Percentiles rank a stretch among this genome's conserved stretches.
phyloP scores from a whole-genome alignment of 805 yeast species.

The Saccharomycopsis babjevae region DNA sequence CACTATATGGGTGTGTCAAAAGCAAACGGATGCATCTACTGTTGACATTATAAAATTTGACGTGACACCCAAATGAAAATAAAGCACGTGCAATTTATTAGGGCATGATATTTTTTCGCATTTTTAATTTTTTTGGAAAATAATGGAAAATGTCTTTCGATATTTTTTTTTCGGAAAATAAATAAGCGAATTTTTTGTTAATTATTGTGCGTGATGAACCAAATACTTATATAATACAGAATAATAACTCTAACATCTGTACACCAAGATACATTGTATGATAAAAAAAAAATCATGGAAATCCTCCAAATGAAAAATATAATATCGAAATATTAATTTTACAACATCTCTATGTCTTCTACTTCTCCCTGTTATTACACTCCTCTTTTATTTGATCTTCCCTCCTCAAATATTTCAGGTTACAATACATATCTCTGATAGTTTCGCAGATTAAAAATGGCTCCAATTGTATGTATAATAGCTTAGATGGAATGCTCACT shows the following conservation, averaged over 20 bases:
- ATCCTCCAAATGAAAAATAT: neutral
- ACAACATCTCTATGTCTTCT: neutral
- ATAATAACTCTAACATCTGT: neutral
- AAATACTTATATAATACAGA: too few relatives aligned
- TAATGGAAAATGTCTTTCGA: too few relatives aligned
- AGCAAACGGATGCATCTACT: too few relatives aligned
- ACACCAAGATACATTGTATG: neutral
- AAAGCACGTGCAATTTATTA: neutral
- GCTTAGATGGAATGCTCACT: slow-evolving; percentile 20
- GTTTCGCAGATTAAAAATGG: slow-evolving; percentile 43
- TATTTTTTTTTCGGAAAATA: too few relatives aligned
- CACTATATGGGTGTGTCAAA: too few relatives aligned
- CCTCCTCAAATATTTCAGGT: slow-evolving; percentile 19
- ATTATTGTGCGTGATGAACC: neutral
- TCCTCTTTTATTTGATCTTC: neutral
- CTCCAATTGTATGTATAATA: slow-evolving; percentile 75
- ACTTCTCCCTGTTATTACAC: neutral
- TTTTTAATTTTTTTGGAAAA: too few relatives aligned
- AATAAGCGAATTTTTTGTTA: too few relatives aligned
- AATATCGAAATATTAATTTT: neutral
- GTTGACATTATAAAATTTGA: too few relatives aligned
- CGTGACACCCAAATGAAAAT: too few relatives aligned
- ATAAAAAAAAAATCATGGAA: neutral
- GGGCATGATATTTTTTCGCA: neutral
- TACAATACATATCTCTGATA: slow-evolving; percentile 18